Base-by-base conservation (phyloP, 805 yeast genomes). In the Zygosaccharomyces gambellarensis region DNA sequence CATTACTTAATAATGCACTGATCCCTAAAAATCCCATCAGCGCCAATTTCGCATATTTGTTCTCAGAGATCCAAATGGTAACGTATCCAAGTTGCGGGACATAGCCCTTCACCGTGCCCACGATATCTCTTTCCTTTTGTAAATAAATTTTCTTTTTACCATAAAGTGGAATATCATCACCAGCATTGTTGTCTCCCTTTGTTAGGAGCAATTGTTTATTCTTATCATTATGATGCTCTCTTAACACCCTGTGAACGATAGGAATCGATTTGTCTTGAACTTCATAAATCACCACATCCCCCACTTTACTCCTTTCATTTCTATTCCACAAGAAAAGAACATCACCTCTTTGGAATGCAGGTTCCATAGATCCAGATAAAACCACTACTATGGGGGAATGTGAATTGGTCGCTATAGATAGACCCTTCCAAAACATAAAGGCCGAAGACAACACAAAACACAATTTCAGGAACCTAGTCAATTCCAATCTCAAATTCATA, bases 301-400 rank as follows among this genome's bases (percentile, higher is more conserved):
- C 99, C 0, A 90, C 94, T 41, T 79, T 72, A 19, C 83, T 81
- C 28, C 68, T 65, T 19, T 70, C 62, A 48, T 85, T 82, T 57
- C 97, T 76, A 69, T 94, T 94, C 96, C 96, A 90, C 49, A 94
- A 73, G 61, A 94, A 83, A 53, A 94, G 71, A 14, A 94, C 84
- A 65, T 94, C 99, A 45, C 99, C 99, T 70, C 99, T 80, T 70
- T 94, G 97, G 77, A 94, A 94, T 1, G 99, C 99, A 2, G 99
- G 99, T 67, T 94, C 99, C 99, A 94, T 94, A 2, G 98, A 92
- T 5, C 99, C 99, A 1, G 98, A 90, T 43, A 94, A 78, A 8
- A 94, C 99, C 27, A 94, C 99, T 19, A 94, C 99, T 22, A 94
- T 81, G 19, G 99, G 99, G 1, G 97, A 87, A 52, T 87, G 83